Base-by-base conservation (phyloP, 2,329 filamentous ascomycete genomes). In the Paracorniculantispora psalliotae region DNA sequence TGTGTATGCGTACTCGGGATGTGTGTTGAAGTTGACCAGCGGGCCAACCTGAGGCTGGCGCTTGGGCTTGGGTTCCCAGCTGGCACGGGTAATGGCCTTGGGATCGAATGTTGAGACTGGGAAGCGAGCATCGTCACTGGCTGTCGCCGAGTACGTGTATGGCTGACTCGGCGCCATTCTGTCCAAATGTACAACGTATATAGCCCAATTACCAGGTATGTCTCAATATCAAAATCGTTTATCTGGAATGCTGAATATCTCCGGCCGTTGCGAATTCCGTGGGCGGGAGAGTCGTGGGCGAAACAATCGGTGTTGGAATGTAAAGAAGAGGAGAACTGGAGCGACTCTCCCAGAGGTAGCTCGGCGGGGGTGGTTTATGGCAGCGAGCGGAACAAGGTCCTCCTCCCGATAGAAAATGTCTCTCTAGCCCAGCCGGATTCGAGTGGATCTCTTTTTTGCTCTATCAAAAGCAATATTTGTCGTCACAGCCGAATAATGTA, bases 71-170 rank as follows among this genome's bases (percentile, higher is more conserved):
- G 84, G 82, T 68, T 85, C 77, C 78, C 84, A 90, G 74, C 89
- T 93, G 62, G 90, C 89, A 69, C 91, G 83, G 23, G 91, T 92
- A 51, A 92, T 82, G 61, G 90, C 89, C 72, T 92, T 96, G 51
- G 93, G 92, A 67, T 97, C 92, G 73, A 96, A 96, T n/a, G 71
- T 76, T 68, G 67, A 77, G 71, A 72, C 75, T 70, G 76, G 81
- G 63, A 81, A 81, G 65, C 81, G 80, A 50, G 78, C 75, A 69
- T 84, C 79, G 66, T 79, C 69, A 26, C 39, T 59, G 67, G 65
- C 73, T 73, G 71, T 77, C 67, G 74, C 67, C 61, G 86, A 82
- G 75, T 94, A 94, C 73, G 93, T 81, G 77, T 88, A 94, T 58
- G 90, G 90, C 73, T 72, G 74, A 28, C 50, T 30, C 13, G 43